Evolutionary conservation across 805 yeast species (phyloP), one percentile per base, ranked within the genome.

Genomic region (Kodamaea neixiangensis): DNA sequence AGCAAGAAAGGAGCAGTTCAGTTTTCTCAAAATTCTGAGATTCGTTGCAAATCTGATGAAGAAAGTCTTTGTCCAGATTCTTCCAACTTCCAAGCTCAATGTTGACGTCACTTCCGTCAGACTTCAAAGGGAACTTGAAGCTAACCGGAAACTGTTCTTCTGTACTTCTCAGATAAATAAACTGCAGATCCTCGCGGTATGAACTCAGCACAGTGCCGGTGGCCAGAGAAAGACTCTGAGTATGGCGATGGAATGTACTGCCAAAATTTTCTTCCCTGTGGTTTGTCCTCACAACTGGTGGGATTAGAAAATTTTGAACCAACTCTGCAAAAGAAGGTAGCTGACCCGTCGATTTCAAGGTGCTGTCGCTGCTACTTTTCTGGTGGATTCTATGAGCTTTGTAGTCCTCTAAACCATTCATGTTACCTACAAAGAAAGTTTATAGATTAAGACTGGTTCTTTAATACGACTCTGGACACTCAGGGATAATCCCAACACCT

Each of bases 251-350:
- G 11, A 17, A 17, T 15, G 4, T 7, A 35, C 3, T 9, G 9
- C 40, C 11, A 7, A 13, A 10, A 11, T 6, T 15, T 7, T 13
- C 41, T 15, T 15, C 17, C 7, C n/a, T 37, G n/a, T 13, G 21
- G 13, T 37, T 37, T 37, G 14, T 3, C 40, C 14, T 14, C 15
- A 3, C 38, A 34, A 34, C 38, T 34, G 41, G 41, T 37, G 21
- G n/a, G 21, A 37, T 20, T 17, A 19, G 41, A 17, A 14, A 37
- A 7, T 15, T 37, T 9, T 37, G 41, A 15, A 37, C 21, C 41
- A 37, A 37, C 33, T 46, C 49, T 17, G 49, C 43, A 46, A 46
- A 46, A 17, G 49, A 46, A 3, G 49, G 49, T 10, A 46, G 33
- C 37, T 40, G 17, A 6, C 21, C 41, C 11, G 38, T 22, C 7